These are phyloP conservation scores for Allantophomopsis lycopodina DNA, from an alignment of 2,329 filamentous ascomycete genomes.

Conservation along the genomic window DNA sequence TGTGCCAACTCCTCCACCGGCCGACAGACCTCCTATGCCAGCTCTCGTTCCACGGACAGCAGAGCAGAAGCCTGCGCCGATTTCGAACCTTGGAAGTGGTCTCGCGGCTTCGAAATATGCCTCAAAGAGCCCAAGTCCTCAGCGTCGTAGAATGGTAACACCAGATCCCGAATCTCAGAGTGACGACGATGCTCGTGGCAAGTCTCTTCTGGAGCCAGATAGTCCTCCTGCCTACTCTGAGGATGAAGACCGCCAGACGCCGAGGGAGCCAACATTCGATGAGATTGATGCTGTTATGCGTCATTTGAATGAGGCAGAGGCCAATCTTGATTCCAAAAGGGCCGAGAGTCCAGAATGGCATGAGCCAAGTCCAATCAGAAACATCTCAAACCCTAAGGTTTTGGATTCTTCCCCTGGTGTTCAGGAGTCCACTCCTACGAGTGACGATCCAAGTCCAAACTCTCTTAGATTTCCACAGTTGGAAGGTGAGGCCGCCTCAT, in stretches of 20 bases:
- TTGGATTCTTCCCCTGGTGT: conserved; percentile 26
- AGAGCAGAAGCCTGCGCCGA: conserved; percentile 2
- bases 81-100: conserved; percentile 5
- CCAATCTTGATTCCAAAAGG: conserved; percentile 41
- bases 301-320: conserved; percentile 62
- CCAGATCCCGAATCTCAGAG: conserved; percentile 7
- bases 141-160: conserved; percentile 1
- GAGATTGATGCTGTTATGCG: conserved; percentile 92
- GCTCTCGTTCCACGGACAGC: not conserved
- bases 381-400: conserved; percentile 29
- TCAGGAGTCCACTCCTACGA: conserved; percentile 14
- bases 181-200: conserved; percentile 12
- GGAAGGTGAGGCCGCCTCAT: conserved; percentile 27
- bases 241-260: conserved; percentile 3
- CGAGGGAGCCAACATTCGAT: conserved; percentile 39
- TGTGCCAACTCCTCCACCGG: not conserved
- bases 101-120: conserved; percentile 16
- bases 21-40: not conserved
- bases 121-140: conserved; percentile 11
- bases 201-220: conserved; percentile 12
- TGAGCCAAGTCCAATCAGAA: conserved; percentile 36
- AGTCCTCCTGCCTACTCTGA: conserved; percentile 7
- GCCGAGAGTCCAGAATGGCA: conserved; percentile 27
- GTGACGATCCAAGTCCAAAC: conserved; percentile 62
- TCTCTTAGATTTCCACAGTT: conserved; percentile 39